Evolutionary conservation across 441 rosid genomes (phyloP), one percentile per base, ranked within the genome.

Genomic region (Pelargonium cotyledonis): DNA sequence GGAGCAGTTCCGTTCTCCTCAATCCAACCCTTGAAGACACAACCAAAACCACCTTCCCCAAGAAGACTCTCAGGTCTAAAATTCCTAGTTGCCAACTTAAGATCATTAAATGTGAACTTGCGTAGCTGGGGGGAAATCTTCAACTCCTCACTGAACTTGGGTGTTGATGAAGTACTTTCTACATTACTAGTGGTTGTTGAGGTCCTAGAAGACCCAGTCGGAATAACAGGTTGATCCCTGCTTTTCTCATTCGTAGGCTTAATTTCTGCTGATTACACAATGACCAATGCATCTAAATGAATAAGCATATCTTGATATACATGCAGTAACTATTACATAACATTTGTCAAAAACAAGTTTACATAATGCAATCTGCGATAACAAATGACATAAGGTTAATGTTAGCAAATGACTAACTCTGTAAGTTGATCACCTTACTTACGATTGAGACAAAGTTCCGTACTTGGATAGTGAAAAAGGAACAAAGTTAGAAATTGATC

Each of bases 21-120:
- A 23, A 60, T 23, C 64, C 64, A 60, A 3, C 64, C 64, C 38
- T 60, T 60, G 64, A 60, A 60, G 62, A 83, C 86, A 64, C 83
- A 83, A 12, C 86, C 86, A 76, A 82, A 83, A 7, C 86, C 86
- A 68, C 86, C 86, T 71, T 83, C 82, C 31, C 86, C 86, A 16
- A 83, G 83, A 72, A 83, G 86, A 72, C 86, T 83, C 68, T 83
- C 86, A 7, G 84, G 86, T 72, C 82, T 80, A 70, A 83, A 83
- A 70, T 80, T 83, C 73, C 86, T 74, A 7, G 86, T 80, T 0
- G 86, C 84, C 49, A 73, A 53, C 63, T 83, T 83, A 29, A 83
- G 86, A 65, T 83, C 84, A 58, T 75, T 83, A 61, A 76, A 83
- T 18, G 79, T 65, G 41, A 83, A 83, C 67, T 80, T 83, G 12